Evolutionary conservation across 768 basidiomycete species (phyloP).

Genomic region (Leccinum broughii): DNA sequence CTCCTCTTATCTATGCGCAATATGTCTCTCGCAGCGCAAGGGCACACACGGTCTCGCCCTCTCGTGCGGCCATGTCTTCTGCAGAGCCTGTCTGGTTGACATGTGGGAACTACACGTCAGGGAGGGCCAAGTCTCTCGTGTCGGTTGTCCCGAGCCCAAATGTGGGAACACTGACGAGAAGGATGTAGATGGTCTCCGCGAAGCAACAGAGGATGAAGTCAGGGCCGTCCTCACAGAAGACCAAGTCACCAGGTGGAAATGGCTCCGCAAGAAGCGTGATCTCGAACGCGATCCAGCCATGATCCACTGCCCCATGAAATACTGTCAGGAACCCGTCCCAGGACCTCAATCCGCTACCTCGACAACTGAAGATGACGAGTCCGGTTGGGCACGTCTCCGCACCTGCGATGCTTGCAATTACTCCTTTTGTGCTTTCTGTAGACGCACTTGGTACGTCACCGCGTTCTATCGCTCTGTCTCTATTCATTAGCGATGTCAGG

Average conservation of each 20-base stretch:
- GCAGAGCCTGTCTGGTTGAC: constrained; percentile 72
- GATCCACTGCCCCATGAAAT: constrained; percentile 75
- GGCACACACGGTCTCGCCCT: constrained; percentile 75
- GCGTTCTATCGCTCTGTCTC: neutral
- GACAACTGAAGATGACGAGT: constrained; percentile 45
- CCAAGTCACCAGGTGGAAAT: constrained; percentile 71
- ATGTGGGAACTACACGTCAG: constrained; percentile 82
- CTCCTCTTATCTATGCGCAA: constrained; percentile 67
- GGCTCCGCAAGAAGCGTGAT: constrained; percentile 70
- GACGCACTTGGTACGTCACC: constrained; percentile 65
- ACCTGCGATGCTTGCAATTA: constrained; percentile 70
- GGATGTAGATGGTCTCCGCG: constrained; percentile 35
- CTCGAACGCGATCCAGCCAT: constrained; percentile 80
- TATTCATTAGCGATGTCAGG: constrained; percentile 43
- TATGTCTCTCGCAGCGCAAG: constrained; percentile 74
- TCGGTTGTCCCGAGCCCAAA: constrained; percentile 77
- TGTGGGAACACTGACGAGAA: constrained; percentile 59
- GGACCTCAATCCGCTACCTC: constrained; percentile 42
- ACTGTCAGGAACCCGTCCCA: constrained; percentile 80
- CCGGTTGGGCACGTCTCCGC: constrained; percentile 71
- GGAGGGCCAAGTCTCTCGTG: constrained; percentile 74
- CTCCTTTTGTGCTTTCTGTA: constrained; percentile 84
- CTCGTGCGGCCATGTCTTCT: constrained; percentile 78
- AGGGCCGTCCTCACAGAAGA: constrained; percentile 65
- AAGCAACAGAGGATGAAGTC: constrained; percentile 72